Evolutionary conservation across 2,329 filamentous ascomycete genomes (phyloP).

Genomic region (Exophiala sideris): DNA sequence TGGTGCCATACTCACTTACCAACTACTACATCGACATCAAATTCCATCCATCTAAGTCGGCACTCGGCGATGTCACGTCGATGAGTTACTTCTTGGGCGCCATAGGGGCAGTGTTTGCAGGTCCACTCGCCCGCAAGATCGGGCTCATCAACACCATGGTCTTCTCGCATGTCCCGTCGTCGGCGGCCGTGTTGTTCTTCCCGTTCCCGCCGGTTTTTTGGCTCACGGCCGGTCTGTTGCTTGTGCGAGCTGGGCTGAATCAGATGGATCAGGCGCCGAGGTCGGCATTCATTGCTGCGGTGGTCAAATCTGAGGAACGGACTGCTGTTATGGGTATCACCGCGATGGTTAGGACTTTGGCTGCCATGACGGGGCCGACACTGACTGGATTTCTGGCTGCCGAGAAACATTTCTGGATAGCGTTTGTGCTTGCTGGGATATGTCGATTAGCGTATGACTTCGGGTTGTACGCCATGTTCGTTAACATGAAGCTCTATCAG

Average conservation of each 20-base stretch:
- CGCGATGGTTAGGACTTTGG: slow-evolving; percentile 57
- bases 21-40: slow-evolving; percentile 58
- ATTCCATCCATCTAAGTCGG: slow-evolving; percentile 55
- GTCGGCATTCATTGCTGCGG: slow-evolving; percentile 63
- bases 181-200: slow-evolving; percentile 59
- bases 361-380: slow-evolving; percentile 53
- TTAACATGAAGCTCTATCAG: slow-evolving; percentile 54
- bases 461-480: slow-evolving; percentile 58
- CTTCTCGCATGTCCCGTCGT: slow-evolving; percentile 61
- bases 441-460: slow-evolving; percentile 57
- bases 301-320: slow-evolving; percentile 62
- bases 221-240: slow-evolving; percentile 54
- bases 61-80: slow-evolving; percentile 59
- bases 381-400: slow-evolving; percentile 57
- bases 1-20: slow-evolving; percentile 58
- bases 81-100: slow-evolving; percentile 54
- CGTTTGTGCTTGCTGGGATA: slow-evolving; percentile 56
- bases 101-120: slow-evolving; percentile 55
- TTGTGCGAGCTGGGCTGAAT: slow-evolving; percentile 61
- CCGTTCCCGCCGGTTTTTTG: slow-evolving; percentile 52
- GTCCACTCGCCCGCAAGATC: slow-evolving; percentile 55
- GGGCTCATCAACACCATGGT: slow-evolving; percentile 65
- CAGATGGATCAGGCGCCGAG: slow-evolving; percentile 68
- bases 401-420: slow-evolving; percentile 57
- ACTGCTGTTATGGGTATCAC: slow-evolving; percentile 71